Conservation (phyloP, 2,329 filamentous ascomycete species). For the Orbilia oligospora region DNA sequence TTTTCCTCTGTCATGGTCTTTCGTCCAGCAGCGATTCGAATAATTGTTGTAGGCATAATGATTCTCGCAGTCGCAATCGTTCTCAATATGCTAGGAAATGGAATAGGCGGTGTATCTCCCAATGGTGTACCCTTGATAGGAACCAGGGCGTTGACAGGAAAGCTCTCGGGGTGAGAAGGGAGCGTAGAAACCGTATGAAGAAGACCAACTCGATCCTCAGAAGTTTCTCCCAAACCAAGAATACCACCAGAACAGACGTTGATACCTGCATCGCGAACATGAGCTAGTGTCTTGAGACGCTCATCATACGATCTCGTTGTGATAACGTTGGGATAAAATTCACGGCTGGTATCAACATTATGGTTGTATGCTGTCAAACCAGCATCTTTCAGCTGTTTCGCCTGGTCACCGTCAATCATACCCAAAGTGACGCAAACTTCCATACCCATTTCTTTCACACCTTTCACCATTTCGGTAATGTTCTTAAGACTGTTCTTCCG, state of each 20-base stretch:
- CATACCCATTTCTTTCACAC: constrained; percentile 85
- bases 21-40: constrained; percentile 86
- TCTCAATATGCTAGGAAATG: constrained; percentile 83
- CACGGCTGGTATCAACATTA: constrained; percentile 90
- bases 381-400: constrained; percentile 83
- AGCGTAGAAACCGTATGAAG: constrained; percentile 86
- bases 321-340: constrained; percentile 89
- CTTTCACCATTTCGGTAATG: constrained; percentile 86
- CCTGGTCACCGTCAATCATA: constrained; percentile 88
- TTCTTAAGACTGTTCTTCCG: constrained; percentile 86
- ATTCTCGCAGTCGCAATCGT: constrained; percentile 87
- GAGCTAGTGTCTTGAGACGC: constrained; percentile 81
- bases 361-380: constrained; percentile 94
- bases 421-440: constrained; percentile 93
- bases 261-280: constrained; percentile 88
- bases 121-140: constrained; percentile 91
- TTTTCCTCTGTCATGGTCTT: constrained; percentile 89
- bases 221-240: constrained; percentile 83
- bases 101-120: constrained; percentile 79
- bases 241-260: constrained; percentile 93
- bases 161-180: constrained; percentile 86
- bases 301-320: constrained; percentile 90
- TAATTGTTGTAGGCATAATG: constrained; percentile 86
- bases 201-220: constrained; percentile 84
- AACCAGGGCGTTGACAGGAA: constrained; percentile 91